Evolutionary conservation across 306 rosid species (phyloP).

Genomic region (Delonix regia): DNA sequence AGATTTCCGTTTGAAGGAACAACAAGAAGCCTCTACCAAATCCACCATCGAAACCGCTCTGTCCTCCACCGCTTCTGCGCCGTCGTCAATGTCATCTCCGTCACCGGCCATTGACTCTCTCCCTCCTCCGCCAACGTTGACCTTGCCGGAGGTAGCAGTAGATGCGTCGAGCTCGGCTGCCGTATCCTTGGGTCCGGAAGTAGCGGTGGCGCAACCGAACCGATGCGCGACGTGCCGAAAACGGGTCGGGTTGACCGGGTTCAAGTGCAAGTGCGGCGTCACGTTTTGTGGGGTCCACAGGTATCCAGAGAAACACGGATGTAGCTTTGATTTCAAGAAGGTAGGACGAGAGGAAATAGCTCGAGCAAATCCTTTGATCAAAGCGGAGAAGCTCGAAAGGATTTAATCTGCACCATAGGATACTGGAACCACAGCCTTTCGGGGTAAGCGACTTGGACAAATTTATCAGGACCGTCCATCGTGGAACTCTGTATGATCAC

Average conservation of each 20-base stretch:
- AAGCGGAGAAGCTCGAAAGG: slow-evolving; percentile 72
- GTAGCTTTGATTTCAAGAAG: slow-evolving; percentile 78
- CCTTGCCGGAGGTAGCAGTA: slow-evolving; percentile 25
- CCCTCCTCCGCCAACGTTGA: slow-evolving; percentile 33
- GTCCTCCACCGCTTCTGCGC: slow-evolving; percentile 39
- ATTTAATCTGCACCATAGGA: slow-evolving; percentile 50
- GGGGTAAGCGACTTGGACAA: neutral
- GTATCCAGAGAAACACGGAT: slow-evolving; percentile 89
- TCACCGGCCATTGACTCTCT: slow-evolving; percentile 33
- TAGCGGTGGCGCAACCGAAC: slow-evolving; percentile 39
- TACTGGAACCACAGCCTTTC: neutral
- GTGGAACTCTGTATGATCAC: neutral
- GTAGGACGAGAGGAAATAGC: slow-evolving; percentile 88
- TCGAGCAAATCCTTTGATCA: slow-evolving; percentile 76
- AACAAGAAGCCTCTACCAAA: slow-evolving; percentile 76
- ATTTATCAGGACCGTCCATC: slow-evolving; percentile 33
- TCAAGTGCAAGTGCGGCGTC: slow-evolving; percentile 77
- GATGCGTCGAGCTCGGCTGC: slow-evolving; percentile 13
- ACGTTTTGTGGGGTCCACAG: slow-evolving; percentile 88
- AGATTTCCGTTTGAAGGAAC: slow-evolving; percentile 61
- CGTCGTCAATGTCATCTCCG: neutral
- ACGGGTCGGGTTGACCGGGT: slow-evolving; percentile 86
- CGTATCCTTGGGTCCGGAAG: neutral
- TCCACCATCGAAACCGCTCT: slow-evolving; percentile 78
- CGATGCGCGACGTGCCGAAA: slow-evolving; percentile 77